Evolutionary conservation across 2,329 filamentous ascomycete genomes (phyloP).

Genomic region (Macroventuria anomochaeta): DNA sequence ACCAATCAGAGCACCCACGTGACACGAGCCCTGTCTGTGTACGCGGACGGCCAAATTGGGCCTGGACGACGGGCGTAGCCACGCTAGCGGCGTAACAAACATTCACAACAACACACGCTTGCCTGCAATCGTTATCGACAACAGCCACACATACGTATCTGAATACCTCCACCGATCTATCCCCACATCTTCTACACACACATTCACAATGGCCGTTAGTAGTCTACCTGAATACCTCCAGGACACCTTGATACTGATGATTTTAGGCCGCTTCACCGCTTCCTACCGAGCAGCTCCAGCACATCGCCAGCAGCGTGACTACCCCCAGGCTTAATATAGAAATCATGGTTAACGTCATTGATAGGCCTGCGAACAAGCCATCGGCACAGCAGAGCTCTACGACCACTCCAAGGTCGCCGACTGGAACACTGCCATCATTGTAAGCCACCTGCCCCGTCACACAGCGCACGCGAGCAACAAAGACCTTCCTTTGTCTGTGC

Average conservation of each 20-base stretch:
- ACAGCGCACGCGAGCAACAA: conserved; percentile 7
- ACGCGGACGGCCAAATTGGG: conserved; percentile 11
- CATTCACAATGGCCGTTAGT: conserved; percentile 41
- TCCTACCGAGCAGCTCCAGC: conserved; percentile 40
- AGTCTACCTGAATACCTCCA: no score
- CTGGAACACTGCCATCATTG: conserved; percentile 95
- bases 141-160: not conserved
- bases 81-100: conserved; percentile 21
- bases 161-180: not conserved
- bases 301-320: conserved; percentile 41
- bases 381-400: conserved; percentile 78
- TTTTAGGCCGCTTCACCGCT: conserved; percentile 40
- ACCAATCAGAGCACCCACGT: conserved; percentile 40
- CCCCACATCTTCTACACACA: conserved; percentile 4
- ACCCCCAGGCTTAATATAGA: not conserved
- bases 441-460: conserved; percentile 56
- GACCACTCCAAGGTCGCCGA: conserved; percentile 82
- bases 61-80: conserved; percentile 18
- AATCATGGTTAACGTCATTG: conserved; percentile 12
- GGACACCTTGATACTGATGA: not conserved
- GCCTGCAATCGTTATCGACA: conserved; percentile 6
- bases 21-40: conserved; percentile 19
- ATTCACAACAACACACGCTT: conserved; percentile 27
- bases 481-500: conserved; percentile 1
- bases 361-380: conserved; percentile 81